Percentiles rank a stretch among this genome's conserved stretches.
These are phyloP conservation scores for Lasiosphaeriaceae sp. DNA, from an alignment of 495 filamentous ascomycete genomes.

Conservation along the genomic window DNA sequence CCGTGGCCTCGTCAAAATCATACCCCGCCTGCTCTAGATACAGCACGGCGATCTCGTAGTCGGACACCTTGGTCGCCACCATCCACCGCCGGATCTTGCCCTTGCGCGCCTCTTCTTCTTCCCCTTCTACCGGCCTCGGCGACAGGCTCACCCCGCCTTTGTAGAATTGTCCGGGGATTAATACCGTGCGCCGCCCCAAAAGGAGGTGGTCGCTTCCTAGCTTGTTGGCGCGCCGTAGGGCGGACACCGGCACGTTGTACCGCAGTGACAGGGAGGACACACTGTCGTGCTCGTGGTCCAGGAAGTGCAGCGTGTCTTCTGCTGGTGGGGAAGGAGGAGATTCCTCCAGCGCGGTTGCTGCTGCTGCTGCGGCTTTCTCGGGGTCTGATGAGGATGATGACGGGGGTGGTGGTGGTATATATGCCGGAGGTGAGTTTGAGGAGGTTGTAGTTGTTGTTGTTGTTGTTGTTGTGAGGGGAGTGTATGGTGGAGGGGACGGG, in stretches of 20 bases:
- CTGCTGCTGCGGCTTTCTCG: background rate
- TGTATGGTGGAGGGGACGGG: background rate
- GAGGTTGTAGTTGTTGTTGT: constrained; percentile 32
- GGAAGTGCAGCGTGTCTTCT: constrained; percentile 64
- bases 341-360: no score
- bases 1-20: constrained; percentile 57
- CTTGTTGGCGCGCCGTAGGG: constrained; percentile 57
- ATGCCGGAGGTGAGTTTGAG: no score
- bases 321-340: no score
- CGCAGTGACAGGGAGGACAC: constrained; percentile 60
- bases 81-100: constrained; percentile 65
- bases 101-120: constrained; percentile 64
- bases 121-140: constrained; percentile 61
- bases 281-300: constrained; percentile 59
- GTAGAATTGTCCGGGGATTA: constrained; percentile 61
- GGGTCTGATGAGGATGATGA: background rate
- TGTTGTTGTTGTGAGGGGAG: constrained; percentile 47
- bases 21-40: constrained; percentile 66
- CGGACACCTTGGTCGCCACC: constrained; percentile 64
- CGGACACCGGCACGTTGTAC: constrained; percentile 57
- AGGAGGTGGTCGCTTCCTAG: constrained; percentile 64
- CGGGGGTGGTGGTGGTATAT: no score
- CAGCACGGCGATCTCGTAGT: constrained; percentile 69
- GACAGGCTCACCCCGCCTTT: constrained; percentile 56
- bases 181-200: constrained; percentile 56